These are phyloP conservation scores for Rachicladosporium sp. DNA, from an alignment of 2,329 filamentous ascomycete species.

Conservation along the genomic window DNA sequence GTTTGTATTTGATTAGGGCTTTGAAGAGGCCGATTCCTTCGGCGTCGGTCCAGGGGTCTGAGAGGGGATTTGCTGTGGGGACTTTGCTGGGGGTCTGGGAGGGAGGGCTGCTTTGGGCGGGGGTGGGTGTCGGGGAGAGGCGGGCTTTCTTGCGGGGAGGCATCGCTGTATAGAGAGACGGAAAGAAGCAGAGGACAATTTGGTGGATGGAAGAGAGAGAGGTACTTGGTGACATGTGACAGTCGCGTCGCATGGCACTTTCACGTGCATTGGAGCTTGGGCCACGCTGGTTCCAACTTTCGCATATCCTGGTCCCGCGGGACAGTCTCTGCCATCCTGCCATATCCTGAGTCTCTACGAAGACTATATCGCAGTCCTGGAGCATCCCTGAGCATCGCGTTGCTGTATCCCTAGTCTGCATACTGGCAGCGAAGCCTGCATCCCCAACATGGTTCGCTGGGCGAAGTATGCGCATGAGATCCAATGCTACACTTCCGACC, in stretches of 20 bases:
- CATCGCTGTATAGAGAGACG: constrained; percentile 22
- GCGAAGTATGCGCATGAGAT: constrained; percentile 6
- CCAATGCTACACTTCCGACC: not conserved
- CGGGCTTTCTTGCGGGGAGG: constrained; percentile 58
- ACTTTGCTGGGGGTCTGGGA: constrained; percentile 31
- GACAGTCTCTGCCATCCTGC: too few species aligned
- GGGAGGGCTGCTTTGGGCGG: constrained; percentile 35
- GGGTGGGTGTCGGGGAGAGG: constrained; percentile 39
- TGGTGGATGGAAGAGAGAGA: too few species aligned
- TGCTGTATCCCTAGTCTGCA: too few species aligned
- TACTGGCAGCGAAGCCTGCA: not conserved
- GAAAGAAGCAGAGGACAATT: too few species aligned
- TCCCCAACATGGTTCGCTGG: constrained; percentile 12
- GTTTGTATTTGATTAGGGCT: constrained; percentile 86
- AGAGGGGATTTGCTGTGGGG: constrained; percentile 32
- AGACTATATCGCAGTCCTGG: too few species aligned
- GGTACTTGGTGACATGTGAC: too few species aligned
- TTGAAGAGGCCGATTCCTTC: constrained; percentile 90
- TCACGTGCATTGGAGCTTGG: too few species aligned
- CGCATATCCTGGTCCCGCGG: too few species aligned
- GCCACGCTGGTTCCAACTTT: too few species aligned
- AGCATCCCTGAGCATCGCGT: too few species aligned
- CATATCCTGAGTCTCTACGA: too few species aligned
- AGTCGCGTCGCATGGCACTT: too few species aligned
- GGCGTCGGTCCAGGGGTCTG: constrained; percentile 86